Percentiles rank a stretch among this genome's conserved stretches.
These are phyloP conservation scores for Beverwykella pulmonaria DNA, from an alignment of 495 filamentous ascomycete genomes.

Conservation along the genomic window DNA sequence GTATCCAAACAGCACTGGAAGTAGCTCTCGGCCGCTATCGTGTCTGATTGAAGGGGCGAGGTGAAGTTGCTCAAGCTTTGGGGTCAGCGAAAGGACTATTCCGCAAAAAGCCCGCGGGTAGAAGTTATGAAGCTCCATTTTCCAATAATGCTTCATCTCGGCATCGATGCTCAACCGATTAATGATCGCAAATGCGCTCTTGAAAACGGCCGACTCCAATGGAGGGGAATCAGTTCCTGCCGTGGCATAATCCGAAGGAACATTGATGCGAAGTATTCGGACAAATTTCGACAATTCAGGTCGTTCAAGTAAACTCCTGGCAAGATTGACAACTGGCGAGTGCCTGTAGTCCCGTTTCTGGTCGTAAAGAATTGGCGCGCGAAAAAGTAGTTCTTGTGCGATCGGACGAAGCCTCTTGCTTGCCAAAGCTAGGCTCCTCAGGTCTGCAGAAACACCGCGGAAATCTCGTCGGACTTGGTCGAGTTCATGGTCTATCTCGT, in stretches of 20 bases:
- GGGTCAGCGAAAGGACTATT: not conserved
- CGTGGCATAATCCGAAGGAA: not conserved
- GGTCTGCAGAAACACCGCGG: not conserved
- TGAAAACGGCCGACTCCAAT: not conserved
- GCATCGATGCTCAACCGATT: not conserved
- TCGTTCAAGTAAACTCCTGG: not conserved
- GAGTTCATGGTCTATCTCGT: not conserved
- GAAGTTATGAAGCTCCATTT: not conserved
- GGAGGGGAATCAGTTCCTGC: not conserved
- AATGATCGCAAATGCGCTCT: not conserved
- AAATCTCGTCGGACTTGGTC: not conserved
- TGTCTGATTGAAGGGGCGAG: not conserved
- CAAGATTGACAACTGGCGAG: not conserved
- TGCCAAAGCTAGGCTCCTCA: not conserved
- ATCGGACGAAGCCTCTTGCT: not conserved
- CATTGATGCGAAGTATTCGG: not conserved
- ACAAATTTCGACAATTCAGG: not conserved
- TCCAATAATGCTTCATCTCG: not conserved
- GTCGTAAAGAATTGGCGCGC: not conserved
- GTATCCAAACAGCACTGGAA: not conserved
- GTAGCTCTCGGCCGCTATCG: not conserved
- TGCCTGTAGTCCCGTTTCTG: not conserved
- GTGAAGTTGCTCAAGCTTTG: not conserved
- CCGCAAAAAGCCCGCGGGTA: not conserved
- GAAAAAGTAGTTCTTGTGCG: constrained; percentile 1